A percentile compares a stretch with the other conserved stretches of the same genome.
These are phyloP conservation scores for Plenodomus biglobosus DNA, from an alignment of 2,329 filamentous ascomycete species.

Conservation along the genomic window DNA sequence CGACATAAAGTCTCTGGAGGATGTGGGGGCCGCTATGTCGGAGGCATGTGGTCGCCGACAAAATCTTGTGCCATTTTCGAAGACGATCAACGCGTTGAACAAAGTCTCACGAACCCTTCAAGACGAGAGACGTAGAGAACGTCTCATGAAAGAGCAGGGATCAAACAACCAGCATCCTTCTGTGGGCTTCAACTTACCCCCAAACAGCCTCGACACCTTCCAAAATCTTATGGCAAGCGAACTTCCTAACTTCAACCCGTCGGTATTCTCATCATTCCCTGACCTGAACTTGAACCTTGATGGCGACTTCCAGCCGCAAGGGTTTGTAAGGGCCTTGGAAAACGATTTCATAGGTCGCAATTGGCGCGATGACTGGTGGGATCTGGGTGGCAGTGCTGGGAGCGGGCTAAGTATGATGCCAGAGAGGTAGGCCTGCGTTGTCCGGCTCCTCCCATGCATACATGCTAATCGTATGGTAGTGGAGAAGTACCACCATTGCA, in stretches of 20 bases:
- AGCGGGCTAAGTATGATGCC: conserved; percentile 1
- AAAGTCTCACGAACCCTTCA: conserved; percentile 31
- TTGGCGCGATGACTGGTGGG: conserved; percentile 36
- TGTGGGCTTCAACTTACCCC: background rate
- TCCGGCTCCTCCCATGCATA: background rate
- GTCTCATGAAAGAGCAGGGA: background rate
- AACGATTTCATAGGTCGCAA: conserved; percentile 34
- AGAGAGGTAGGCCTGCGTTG: background rate
- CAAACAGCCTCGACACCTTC: conserved; percentile 9
- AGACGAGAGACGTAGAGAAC: conserved; percentile 17
- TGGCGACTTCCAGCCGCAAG: conserved; percentile 25
- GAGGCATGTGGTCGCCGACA: conserved; percentile 11
- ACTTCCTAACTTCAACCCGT: conserved; percentile 18
- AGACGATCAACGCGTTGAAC: conserved; percentile 35
- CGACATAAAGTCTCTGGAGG: conserved; percentile 27
- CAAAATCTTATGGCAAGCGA: conserved; percentile 14
- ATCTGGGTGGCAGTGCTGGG: conserved; percentile 17
- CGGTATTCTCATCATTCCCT: conserved; percentile 17
- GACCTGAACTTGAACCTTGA: conserved; percentile 21
- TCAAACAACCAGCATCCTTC: background rate
- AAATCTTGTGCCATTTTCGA: conserved; percentile 25
- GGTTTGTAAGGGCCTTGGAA: conserved; percentile 32
- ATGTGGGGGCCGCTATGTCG: conserved; percentile 25
- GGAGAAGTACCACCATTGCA: background rate
- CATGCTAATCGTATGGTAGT: background rate